phyloP scores from a whole-genome alignment of 1,139 yeast species.

The Meyerozyma carpophila region DNA sequence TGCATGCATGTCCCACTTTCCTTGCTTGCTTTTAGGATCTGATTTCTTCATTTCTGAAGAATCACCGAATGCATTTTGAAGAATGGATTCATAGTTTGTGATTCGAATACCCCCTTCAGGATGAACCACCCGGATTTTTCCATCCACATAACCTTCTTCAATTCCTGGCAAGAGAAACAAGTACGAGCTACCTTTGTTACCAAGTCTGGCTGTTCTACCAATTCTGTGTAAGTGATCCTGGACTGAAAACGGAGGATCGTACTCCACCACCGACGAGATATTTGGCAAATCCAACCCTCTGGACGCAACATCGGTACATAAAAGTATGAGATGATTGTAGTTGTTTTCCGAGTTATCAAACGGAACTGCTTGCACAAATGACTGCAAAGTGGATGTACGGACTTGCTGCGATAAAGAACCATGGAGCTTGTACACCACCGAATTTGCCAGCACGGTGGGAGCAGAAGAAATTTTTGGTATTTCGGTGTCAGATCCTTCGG shows the following conservation, averaged over 20 bases:
- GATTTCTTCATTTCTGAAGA: constrained; percentile 7
- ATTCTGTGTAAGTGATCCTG: constrained; percentile 72
- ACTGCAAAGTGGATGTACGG: constrained; percentile 70
- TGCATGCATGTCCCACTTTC: constrained; percentile 88
- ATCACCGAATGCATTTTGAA: constrained; percentile 59
- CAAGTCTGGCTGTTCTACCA: constrained; percentile 74
- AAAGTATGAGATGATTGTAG: constrained; percentile 55
- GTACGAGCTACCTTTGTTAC: constrained; percentile 58
- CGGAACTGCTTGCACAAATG: constrained; percentile 44
- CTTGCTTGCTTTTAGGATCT: constrained; percentile 29
- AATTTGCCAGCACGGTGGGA: constrained; percentile 43
- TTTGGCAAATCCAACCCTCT: constrained; percentile 69
- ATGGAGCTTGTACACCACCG: constrained; percentile 72
- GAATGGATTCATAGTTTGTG: constrained; percentile 45
- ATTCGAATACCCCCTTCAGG: constrained; percentile 42
- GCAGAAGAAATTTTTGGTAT: constrained; percentile 31
- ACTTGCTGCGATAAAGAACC: constrained; percentile 84
- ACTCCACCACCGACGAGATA: constrained; percentile 58
- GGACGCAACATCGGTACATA: constrained; percentile 79
- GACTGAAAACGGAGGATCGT: constrained; percentile 65
- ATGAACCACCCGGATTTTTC: constrained; percentile 47
- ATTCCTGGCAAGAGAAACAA: constrained; percentile 80
- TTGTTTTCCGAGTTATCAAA: constrained; percentile 16
- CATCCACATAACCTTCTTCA: constrained; percentile 79
- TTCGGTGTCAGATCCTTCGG: constrained; percentile 14